Evolutionary conservation across 495 filamentous ascomycete species (phyloP).

Genomic region (Cenococcum geophilum): DNA sequence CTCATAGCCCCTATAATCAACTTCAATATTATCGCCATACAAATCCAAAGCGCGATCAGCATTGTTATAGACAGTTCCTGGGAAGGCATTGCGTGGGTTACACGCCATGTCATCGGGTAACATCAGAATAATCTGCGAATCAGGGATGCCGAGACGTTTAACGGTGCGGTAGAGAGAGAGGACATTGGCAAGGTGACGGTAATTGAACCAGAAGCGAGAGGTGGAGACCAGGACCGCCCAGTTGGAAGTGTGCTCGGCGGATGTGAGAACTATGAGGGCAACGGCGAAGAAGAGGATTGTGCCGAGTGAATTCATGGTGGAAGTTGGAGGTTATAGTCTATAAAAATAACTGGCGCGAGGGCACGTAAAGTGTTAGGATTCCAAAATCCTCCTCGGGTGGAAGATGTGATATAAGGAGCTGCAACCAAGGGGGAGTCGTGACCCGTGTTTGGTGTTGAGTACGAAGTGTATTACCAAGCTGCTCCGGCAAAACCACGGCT

Average conservation of each 20-base stretch:
- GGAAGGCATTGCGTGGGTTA: slow-evolving; percentile 96
- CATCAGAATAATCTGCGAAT: slow-evolving; percentile 99
- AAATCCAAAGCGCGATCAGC: slow-evolving; percentile 91
- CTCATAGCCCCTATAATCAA: slow-evolving; percentile 96
- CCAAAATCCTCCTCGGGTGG: neutral
- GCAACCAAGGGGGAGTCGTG: neutral
- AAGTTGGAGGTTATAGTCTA: neutral
- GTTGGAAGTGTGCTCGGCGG: slow-evolving; percentile 87
- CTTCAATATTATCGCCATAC: slow-evolving; percentile 98
- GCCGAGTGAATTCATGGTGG: slow-evolving; percentile 9
- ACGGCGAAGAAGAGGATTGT: slow-evolving; percentile 43
- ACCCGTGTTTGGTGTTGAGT: slow-evolving; percentile 14
- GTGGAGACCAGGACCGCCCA: slow-evolving; percentile 98
- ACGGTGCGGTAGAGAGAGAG: slow-evolving; percentile 97
- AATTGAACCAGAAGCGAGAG: slow-evolving; percentile 99
- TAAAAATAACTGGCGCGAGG: neutral
- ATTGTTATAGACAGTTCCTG: slow-evolving; percentile 97
- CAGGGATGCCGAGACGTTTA: slow-evolving; percentile 94
- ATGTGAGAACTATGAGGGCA: slow-evolving; percentile 42
- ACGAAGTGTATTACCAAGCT: neutral
- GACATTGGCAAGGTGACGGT: slow-evolving; percentile 95
- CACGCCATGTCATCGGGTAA: slow-evolving; percentile 99
- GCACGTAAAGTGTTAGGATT: neutral
- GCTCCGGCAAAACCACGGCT: neutral
- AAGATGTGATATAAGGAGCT: neutral